Evolutionary conservation across 495 filamentous ascomycete species (phyloP).

Genomic region (Podospora fimiseda): DNA sequence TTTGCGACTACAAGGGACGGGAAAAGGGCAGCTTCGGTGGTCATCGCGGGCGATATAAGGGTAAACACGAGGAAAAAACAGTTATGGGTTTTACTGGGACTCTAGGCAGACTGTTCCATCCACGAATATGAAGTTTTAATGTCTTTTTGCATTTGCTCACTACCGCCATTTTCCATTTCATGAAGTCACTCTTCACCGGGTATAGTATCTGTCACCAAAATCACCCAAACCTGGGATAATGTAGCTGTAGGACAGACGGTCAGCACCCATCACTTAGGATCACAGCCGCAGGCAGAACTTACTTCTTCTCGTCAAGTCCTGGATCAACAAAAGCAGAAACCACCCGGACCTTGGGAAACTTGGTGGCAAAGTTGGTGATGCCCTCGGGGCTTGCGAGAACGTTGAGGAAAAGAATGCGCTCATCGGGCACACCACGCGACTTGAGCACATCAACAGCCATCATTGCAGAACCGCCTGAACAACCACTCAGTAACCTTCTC

Average conservation of each 20-base stretch:
- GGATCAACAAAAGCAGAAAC: constrained; percentile 95
- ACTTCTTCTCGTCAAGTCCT: constrained; percentile 97
- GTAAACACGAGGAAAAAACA: not conserved
- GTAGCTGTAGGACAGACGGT: constrained; percentile 53
- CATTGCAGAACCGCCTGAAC: constrained; percentile 80
- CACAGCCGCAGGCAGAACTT: constrained; percentile 26
- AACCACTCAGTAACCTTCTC: constrained; percentile 8
- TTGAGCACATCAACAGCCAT: constrained; percentile 93
- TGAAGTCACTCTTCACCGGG: constrained; percentile 49
- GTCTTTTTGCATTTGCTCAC: constrained; percentile 1
- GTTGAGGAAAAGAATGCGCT: constrained; percentile 92
- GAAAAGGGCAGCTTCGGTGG: not conserved
- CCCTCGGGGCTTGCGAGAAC: constrained; percentile 93
- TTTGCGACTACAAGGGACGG: not conserved
- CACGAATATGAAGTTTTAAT: not conserved
- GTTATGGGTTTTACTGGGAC: not conserved
- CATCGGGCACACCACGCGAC: constrained; percentile 83
- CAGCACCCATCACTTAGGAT: too few species aligned
- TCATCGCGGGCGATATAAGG: constrained; percentile 8
- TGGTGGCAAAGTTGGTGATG: constrained; percentile 79
- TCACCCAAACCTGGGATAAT: constrained; percentile 94
- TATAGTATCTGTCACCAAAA: constrained; percentile 96
- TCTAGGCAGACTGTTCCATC: not conserved
- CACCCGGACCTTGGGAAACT: constrained; percentile 85
- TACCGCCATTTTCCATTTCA: not conserved